These are phyloP conservation scores for Pilobolus umbonatus DNA, from an alignment of 192 early-diverging fungal genomes.

Conservation along the genomic window DNA sequence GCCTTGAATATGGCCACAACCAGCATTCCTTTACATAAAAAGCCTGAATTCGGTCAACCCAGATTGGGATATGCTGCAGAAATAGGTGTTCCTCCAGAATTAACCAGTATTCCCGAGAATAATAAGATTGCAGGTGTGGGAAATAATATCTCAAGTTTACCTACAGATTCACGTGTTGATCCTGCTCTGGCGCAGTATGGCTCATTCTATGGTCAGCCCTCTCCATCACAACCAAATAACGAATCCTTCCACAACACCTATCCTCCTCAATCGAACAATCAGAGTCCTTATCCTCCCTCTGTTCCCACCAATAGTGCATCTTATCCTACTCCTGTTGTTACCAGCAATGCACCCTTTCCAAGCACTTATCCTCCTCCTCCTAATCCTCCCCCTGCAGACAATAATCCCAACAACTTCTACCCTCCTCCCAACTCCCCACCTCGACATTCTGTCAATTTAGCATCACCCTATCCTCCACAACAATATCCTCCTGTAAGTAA, in stretches of 20 bases:
- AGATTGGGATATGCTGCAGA: constrained; percentile 32
- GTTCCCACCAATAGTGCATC: not conserved
- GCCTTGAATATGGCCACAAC: constrained; percentile 17
- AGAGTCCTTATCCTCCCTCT: not conserved
- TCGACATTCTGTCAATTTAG: not conserved
- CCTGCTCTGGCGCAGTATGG: constrained; percentile 17
- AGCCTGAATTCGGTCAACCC: constrained; percentile 25
- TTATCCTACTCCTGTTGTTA: constrained; percentile 1
- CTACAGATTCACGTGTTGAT: constrained; percentile 19
- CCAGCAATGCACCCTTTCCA: not conserved
- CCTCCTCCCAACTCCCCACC: not conserved
- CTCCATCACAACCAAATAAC: constrained; percentile 19
- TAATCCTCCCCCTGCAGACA: not conserved
- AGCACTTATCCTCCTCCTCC: not conserved
- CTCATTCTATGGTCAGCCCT: constrained; percentile 32
- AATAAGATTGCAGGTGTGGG: constrained; percentile 23
- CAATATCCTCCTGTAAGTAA: not conserved
- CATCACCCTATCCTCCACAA: constrained; percentile 1
- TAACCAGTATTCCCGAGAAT: constrained; percentile 20
- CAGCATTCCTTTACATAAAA: constrained; percentile 20
- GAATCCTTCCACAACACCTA: not conserved
- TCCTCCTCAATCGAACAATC: no score
- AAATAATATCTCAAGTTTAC: not conserved
- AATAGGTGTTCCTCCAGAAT: constrained; percentile 23
- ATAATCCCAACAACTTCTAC: not conserved